These are phyloP conservation scores for Termitomyces sp. DNA, from an alignment of 768 basidiomycete genomes.

Conservation along the genomic window DNA sequence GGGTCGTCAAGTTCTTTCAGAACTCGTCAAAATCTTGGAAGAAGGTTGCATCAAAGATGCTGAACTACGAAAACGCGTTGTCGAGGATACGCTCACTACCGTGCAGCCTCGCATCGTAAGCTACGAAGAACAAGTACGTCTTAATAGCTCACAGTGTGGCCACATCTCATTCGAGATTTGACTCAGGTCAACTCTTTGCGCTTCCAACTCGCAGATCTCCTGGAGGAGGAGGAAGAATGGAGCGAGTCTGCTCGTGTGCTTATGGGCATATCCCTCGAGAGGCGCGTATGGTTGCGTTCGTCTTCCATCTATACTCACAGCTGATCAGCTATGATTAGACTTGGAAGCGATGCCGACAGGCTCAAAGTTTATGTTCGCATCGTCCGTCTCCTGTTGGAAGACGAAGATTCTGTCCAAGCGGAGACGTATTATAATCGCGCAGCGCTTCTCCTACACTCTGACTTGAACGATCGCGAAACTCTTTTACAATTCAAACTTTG, in stretches of 20 bases:
- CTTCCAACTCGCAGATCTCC: slow-evolving; percentile 86
- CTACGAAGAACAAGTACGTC: slow-evolving; percentile 89
- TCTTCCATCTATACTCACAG: neutral
- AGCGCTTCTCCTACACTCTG: slow-evolving; percentile 76
- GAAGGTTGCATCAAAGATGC: slow-evolving; percentile 47
- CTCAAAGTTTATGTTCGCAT: slow-evolving; percentile 90
- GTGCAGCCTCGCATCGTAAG: slow-evolving; percentile 79
- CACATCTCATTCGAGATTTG: neutral
- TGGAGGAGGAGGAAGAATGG: slow-evolving; percentile 91
- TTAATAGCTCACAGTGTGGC: neutral
- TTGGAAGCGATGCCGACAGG: slow-evolving; percentile 78
- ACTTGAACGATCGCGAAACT: slow-evolving; percentile 68
- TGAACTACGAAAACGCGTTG: slow-evolving; percentile 62
- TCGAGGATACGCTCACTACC: slow-evolving; percentile 66
- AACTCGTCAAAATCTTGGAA: slow-evolving; percentile 68
- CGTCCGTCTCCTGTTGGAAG: slow-evolving; percentile 89
- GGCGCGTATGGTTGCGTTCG: slow-evolving; percentile 41
- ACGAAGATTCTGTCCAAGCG: slow-evolving; percentile 96
- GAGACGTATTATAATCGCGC: slow-evolving; percentile 98
- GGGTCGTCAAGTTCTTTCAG: slow-evolving; percentile 80
- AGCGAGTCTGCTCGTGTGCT: slow-evolving; percentile 87
- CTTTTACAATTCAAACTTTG: slow-evolving; percentile 84
- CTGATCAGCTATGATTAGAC: slow-evolving; percentile 28
- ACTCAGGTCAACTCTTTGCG: slow-evolving; percentile 73
- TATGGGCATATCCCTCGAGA: slow-evolving; percentile 88